Percentiles rank a stretch among this genome's conserved stretches.
phyloP scores from a whole-genome alignment of 2,329 filamentous ascomycete species.

The Tolypocladium cylindrosporum region DNA sequence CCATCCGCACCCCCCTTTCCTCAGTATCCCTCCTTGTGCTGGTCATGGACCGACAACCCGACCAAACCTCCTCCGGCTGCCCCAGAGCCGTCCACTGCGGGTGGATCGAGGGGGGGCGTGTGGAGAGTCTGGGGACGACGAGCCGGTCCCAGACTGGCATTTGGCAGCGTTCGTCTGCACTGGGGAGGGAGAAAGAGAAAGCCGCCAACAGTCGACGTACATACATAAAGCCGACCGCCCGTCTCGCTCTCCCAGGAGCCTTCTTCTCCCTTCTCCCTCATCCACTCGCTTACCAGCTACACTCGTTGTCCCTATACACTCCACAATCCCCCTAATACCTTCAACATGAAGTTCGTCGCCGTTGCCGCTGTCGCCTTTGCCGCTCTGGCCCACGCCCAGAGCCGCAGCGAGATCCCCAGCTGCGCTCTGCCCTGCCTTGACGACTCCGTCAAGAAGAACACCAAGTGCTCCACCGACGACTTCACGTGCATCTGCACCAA shows the following conservation, averaged over 20 bases:
- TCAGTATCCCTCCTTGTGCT: background rate
- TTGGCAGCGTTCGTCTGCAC: background rate
- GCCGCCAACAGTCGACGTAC: conserved; percentile 9
- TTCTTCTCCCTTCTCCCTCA: conserved; percentile 5
- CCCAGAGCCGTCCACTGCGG: background rate
- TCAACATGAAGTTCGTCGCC: conserved; percentile 28
- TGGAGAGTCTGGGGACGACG: background rate
- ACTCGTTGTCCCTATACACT: conserved; percentile 17
- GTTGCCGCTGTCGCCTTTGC: conserved; percentile 22
- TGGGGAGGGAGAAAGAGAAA: background rate
- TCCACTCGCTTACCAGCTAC: conserved; percentile 20
- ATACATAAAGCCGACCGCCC: conserved; percentile 21
- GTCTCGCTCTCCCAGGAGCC: conserved; percentile 5
- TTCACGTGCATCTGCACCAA: conserved; percentile 16
- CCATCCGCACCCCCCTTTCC: background rate
- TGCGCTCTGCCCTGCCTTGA: conserved; percentile 28
- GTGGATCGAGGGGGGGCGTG: background rate
- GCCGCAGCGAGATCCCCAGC: conserved; percentile 21
- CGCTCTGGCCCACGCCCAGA: conserved; percentile 23
- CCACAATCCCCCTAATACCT: conserved; percentile 4
- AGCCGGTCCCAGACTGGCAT: background rate
- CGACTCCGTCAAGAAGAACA: conserved; percentile 16
- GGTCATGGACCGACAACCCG: background rate
- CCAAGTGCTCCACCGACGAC: conserved; percentile 15
- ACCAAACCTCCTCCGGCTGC: too few relatives aligned